Evolutionary conservation across 257 asterid genomes (phyloP).

Genomic region (Nicotiana obtusifolia): DNA sequence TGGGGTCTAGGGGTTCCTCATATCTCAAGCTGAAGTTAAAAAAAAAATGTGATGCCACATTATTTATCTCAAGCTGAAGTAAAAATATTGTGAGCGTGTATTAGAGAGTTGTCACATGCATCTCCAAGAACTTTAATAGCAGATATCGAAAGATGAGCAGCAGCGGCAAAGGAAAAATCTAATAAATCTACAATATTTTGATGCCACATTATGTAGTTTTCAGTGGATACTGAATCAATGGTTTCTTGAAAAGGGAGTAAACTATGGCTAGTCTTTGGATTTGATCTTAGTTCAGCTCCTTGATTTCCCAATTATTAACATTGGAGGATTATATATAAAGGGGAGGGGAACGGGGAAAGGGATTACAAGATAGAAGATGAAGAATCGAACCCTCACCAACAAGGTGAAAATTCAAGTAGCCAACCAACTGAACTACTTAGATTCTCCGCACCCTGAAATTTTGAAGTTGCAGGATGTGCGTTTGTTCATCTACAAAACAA

Average conservation of each 20-base stretch:
- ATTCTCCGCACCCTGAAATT: background rate
- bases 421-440: no score
- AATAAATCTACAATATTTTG: background rate
- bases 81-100: background rate
- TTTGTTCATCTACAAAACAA: background rate
- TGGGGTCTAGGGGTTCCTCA: no score
- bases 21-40: no score
- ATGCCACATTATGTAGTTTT: background rate
- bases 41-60: no score
- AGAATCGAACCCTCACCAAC: no score
- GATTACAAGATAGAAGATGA: no score
- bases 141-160: background rate
- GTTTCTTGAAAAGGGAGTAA: background rate
- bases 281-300: background rate
- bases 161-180: background rate
- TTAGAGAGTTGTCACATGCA: background rate
- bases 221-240: background rate
- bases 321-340: no score
- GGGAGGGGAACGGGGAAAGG: no score
- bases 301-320: background rate
- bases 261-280: background rate
- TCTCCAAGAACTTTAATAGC: background rate
- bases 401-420: no score
- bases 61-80: no score
- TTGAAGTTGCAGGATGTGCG: background rate